Conservation (phyloP, 495 filamentous ascomycete species). For the Xylaria sp. region DNA sequence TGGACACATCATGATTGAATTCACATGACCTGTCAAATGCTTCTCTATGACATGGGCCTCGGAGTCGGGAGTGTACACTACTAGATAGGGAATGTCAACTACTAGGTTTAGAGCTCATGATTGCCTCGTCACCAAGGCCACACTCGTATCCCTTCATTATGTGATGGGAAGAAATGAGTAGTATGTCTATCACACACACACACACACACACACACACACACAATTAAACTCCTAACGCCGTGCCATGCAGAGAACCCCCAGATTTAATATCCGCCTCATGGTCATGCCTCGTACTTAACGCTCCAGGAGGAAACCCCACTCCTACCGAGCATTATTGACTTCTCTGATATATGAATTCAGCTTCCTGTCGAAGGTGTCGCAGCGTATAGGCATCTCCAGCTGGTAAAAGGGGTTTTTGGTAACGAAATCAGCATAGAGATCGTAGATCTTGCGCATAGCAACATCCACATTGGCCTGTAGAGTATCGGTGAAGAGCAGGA, state of each 20-base stretch:
- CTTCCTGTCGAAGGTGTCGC: constrained; percentile 91
- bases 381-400: constrained; percentile 94
- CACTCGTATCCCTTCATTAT: constrained; percentile 5
- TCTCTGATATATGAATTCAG: constrained; percentile 74
- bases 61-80: constrained; percentile 41
- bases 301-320: constrained; percentile 17
- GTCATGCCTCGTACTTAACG: constrained; percentile 14
- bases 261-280: constrained; percentile 8
- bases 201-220: too few species aligned
- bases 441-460: constrained; percentile 84
- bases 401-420: constrained; percentile 99
- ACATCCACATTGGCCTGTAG: constrained; percentile 85
- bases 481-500: constrained; percentile 93
- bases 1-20: constrained; percentile 74
- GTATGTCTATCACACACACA: constrained; percentile 8
- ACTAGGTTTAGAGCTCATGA: background rate
- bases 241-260: constrained; percentile 31
- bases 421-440: constrained; percentile 94
- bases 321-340: constrained; percentile 55
- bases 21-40: constrained; percentile 9
- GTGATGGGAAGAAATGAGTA: background rate
- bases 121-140: background rate
- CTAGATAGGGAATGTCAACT: constrained; percentile 29
- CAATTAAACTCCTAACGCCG: constrained; percentile 37
- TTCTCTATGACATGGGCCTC: constrained; percentile 30